Evolutionary conservation across 768 basidiomycete species (phyloP), one percentile per base, ranked within the genome.

Genomic region (button mushroom (Agaricus bisporus)): DNA sequence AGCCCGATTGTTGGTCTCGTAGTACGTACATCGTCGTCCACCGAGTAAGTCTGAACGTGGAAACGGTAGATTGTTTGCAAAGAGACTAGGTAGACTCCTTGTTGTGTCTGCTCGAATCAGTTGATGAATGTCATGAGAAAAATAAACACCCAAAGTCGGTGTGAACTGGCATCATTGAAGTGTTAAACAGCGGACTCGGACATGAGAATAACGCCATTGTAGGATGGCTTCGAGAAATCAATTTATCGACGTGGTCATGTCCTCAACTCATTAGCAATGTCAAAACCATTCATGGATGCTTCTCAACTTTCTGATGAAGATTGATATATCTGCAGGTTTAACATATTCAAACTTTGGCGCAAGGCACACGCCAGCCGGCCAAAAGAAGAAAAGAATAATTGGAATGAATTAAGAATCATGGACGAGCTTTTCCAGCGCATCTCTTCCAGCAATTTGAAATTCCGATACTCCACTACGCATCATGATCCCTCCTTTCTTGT

Each of bases 401-500:
- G 32, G 32, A 32, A 11, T 29, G 29, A 43, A 48, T 54, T 41
- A 54, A 42, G 41, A 42, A 41, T 61, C 63, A 39, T 61, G 62
- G n/a, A 82, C 77, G 55, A 89, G 64, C 62, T 76, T 82, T 64
- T 84, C 85, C 60, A 90, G 63, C n/a, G 73, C 77, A 59, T 76
- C 68, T 2, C 80, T 80, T 22, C 81, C 77, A 46, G 85, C 78
- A 54, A 91, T 78, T 68, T 93, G 91, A 72, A 92, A 93, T 65
- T 93, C 91, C 29, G 78, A 78, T 15, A 75, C 73, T 38, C 83
- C 85, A 49, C 75, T 80, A 58, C 81, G 81, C 57, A 81, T 72
- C 79, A 91, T 82, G 49, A 79, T 73, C 18, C 94, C 95, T 26
- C 81, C 82, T 67, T 85, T 85, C 75, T 87, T 95, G 51, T 82